Conservation (phyloP, 345 rosid species). For the Lepidium aucheri region DNA sequence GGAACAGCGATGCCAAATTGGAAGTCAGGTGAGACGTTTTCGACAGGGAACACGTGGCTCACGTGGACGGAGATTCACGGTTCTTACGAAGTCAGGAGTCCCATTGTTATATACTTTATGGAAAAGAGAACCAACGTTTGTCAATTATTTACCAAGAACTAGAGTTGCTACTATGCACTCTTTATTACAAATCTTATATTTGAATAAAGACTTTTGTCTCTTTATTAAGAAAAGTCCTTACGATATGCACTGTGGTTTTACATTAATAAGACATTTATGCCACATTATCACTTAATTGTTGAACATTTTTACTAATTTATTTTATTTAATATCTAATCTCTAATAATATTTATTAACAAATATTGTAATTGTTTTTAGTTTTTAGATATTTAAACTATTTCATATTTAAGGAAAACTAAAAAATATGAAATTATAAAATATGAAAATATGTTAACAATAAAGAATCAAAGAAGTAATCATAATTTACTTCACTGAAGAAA, state of each 20-base stretch:
- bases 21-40: background rate
- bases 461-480: too few species aligned
- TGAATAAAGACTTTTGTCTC: background rate
- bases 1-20: constrained; percentile 3
- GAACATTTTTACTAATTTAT: too few species aligned
- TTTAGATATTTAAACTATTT: too few species aligned
- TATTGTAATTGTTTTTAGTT: too few species aligned
- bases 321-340: too few species aligned
- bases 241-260: background rate
- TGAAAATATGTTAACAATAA: too few species aligned
- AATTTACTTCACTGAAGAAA: too few species aligned
- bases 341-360: too few species aligned
- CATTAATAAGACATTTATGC: background rate
- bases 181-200: background rate
- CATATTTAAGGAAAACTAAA: too few species aligned
- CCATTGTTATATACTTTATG: constrained; percentile 10
- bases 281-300: background rate
- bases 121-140: background rate
- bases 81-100: constrained; percentile 16
- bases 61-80: constrained; percentile 6
- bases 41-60: constrained; percentile 6
- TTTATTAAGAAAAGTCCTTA: background rate
- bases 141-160: background rate
- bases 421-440: too few species aligned
- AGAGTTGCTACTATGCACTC: background rate